These are phyloP conservation scores for Schoenoplectus tabernaemontani DNA, from an alignment of 202 grass and related monocot species.

Conservation along the genomic window DNA sequence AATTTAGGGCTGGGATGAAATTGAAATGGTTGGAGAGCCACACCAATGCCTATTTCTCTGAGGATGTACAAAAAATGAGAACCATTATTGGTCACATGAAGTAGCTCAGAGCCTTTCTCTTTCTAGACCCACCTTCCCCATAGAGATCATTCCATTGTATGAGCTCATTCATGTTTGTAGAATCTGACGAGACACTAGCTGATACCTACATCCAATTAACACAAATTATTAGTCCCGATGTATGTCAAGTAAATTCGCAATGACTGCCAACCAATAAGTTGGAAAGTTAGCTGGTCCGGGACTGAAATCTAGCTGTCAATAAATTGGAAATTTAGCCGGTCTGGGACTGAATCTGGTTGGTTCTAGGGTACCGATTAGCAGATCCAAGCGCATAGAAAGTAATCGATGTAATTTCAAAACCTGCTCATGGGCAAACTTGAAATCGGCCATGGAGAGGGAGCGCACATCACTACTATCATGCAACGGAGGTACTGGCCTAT, in stretches of 20 bases:
- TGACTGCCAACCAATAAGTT: neutral
- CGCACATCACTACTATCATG: conserved; percentile 55
- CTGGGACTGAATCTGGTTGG: neutral
- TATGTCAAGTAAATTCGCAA: neutral
- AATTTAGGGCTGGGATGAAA: neutral
- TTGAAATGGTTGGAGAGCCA: neutral
- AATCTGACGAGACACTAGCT: conserved; percentile 78
- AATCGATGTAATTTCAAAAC: conserved; percentile 16
- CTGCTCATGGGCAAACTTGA: conserved; percentile 79
- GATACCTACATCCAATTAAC: conserved; percentile 44
- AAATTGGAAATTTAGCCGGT: neutral
- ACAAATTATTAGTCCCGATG: conserved; percentile 10
- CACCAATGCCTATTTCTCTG: conserved; percentile 16
- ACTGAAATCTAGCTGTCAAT: neutral
- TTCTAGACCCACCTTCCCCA: conserved; percentile 87
- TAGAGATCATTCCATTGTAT: conserved; percentile 84
- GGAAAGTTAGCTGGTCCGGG: neutral
- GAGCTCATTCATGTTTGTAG: conserved; percentile 80
- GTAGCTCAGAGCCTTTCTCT: conserved; percentile 74
- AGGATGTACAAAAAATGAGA: conserved; percentile 33
- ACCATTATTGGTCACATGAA: conserved; percentile 60
- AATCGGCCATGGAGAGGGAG: conserved; percentile 52
- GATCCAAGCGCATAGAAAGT: neutral
- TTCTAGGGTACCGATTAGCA: neutral
- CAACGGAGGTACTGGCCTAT: conserved; percentile 39